Percentiles rank a stretch among this genome's conserved stretches.
phyloP scores from a whole-genome alignment of 257 asterid species.

The Solanum sejunctum region DNA sequence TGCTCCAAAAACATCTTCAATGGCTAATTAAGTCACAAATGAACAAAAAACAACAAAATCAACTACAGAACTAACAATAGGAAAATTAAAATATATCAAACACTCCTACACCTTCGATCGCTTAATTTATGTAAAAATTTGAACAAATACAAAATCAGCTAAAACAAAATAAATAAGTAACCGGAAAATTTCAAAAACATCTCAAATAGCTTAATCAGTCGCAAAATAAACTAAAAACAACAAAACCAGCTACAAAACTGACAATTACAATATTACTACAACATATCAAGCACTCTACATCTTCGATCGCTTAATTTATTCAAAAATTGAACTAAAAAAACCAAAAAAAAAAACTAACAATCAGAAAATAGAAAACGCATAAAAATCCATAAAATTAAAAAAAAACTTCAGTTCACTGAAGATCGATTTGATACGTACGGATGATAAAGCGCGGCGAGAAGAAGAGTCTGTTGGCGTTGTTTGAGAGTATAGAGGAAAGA shows the following conservation, averaged over 20 bases:
- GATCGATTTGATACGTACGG: neutral
- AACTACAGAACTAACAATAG: neutral
- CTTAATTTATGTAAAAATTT: neutral
- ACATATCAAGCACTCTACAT: neutral
- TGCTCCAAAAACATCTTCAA: constrained; percentile 1
- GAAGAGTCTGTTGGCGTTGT: neutral
- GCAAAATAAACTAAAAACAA: neutral
- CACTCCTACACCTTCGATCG: neutral
- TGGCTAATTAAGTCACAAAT: neutral
- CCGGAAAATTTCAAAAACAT: neutral
- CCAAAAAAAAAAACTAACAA: neutral
- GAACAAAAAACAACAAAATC: neutral
- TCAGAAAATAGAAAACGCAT: neutral
- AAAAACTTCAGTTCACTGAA: neutral
- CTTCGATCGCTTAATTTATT: neutral
- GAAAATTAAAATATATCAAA: neutral
- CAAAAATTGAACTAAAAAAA: neutral
- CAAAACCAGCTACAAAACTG: neutral
- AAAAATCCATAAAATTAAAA: neutral
- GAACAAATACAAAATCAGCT: neutral
- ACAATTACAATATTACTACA: neutral
- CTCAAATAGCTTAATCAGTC: neutral
- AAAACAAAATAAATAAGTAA: no score
- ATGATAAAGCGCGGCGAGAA: neutral
- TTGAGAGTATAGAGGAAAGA: neutral